These are phyloP conservation scores for Avena eriantha DNA, from an alignment of 176 grass and related monocot species.

Conservation along the genomic window DNA sequence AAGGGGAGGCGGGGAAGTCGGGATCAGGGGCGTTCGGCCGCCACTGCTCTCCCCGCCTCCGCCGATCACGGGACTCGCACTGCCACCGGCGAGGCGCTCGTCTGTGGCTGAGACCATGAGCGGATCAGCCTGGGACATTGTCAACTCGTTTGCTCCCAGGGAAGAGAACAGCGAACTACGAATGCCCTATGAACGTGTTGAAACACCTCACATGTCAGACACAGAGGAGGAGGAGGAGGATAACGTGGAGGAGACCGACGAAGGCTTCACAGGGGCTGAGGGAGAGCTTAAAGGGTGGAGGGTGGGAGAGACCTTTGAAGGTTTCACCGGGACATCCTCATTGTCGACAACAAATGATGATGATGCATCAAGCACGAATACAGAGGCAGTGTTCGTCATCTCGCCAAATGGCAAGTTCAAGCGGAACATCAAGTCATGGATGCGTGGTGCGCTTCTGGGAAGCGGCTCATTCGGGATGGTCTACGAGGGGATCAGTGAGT, in stretches of 20 bases:
- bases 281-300: constrained; percentile 56
- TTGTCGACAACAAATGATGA: constrained; percentile 88
- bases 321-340: constrained; percentile 79
- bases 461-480: constrained; percentile 89
- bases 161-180: constrained; percentile 36
- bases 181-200: constrained; percentile 2
- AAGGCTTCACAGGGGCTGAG: constrained; percentile 46
- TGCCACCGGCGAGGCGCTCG: constrained; percentile 57
- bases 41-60: constrained; percentile 74
- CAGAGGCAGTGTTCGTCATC: constrained; percentile 78
- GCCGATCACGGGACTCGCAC: constrained; percentile 45
- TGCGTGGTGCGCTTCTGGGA: constrained; percentile 72
- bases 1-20: constrained; percentile 62
- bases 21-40: constrained; percentile 77
- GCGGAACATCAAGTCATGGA: constrained; percentile 84
- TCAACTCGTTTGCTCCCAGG: constrained; percentile 81
- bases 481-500: constrained; percentile 98
- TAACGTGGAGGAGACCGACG: constrained; percentile 45
- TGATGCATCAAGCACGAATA: constrained; percentile 83
- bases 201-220: constrained; percentile 29
- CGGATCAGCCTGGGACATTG: constrained; percentile 72
- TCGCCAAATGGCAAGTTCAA: constrained; percentile 89
- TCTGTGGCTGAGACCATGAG: constrained; percentile 27
- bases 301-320: constrained; percentile 77
- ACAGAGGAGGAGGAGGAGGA: constrained; percentile 52